A percentile compares a stretch with the other conserved stretches of the same genome.
phyloP scores from a whole-genome alignment of 257 asterid genomes.

The Mentha longifolia region DNA sequence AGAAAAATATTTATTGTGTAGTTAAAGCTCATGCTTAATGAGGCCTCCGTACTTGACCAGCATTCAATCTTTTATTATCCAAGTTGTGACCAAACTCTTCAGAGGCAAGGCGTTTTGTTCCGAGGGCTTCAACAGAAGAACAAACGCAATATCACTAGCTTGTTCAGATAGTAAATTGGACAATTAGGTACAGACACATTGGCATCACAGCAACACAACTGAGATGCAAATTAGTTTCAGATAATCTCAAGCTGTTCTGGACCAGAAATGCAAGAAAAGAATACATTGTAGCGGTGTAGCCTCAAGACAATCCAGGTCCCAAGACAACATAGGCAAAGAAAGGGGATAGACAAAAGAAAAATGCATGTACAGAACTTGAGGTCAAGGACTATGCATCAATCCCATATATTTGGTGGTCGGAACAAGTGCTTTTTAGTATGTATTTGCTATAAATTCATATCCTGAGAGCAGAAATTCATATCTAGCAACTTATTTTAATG shows the following conservation, averaged over 20 bases:
- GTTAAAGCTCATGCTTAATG: slow-evolving; percentile 26
- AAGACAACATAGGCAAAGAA: not conserved
- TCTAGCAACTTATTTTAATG: slow-evolving; percentile 2
- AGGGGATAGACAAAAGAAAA: not conserved
- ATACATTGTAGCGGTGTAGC: not conserved
- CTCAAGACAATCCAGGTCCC: not conserved
- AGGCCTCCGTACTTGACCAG: slow-evolving; percentile 65
- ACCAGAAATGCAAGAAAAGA: not conserved
- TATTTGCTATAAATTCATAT: not conserved
- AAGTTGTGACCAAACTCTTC: slow-evolving; percentile 78
- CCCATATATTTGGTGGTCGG: not conserved
- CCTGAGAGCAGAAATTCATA: not conserved
- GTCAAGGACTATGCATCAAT: slow-evolving; percentile 15
- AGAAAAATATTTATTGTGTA: slow-evolving; percentile 1
- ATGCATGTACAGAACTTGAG: not conserved
- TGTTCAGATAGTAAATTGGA: slow-evolving; percentile 29
- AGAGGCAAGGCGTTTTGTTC: slow-evolving; percentile 87
- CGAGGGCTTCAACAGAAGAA: slow-evolving; percentile 65
- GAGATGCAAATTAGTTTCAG: not conserved
- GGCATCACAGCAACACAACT: not conserved
- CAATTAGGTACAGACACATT: not conserved
- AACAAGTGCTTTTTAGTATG: not conserved
- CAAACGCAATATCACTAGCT: slow-evolving; percentile 24
- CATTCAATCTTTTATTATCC: slow-evolving; percentile 88
- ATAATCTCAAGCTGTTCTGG: not conserved